Evolutionary conservation across 2,329 filamentous ascomycete species (phyloP).

Genomic region (Fusarium aywerte): DNA sequence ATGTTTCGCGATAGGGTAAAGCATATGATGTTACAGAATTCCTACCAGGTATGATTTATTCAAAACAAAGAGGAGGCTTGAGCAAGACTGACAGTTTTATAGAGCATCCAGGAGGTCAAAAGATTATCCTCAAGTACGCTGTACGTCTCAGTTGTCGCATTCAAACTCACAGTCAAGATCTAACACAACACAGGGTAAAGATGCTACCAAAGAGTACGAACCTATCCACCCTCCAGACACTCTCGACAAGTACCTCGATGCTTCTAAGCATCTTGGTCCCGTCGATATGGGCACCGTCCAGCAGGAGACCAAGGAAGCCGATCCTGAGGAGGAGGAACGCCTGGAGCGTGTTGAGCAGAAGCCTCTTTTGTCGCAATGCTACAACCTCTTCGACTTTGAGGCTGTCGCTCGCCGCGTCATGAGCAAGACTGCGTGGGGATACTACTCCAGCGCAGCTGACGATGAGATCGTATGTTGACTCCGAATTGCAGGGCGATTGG

Average conservation of each 20-base stretch:
- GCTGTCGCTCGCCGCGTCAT: conserved; percentile 88
- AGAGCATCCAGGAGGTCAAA: conserved; percentile 89
- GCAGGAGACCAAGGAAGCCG: conserved; percentile 75
- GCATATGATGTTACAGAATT: conserved; percentile 93
- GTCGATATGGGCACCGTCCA: conserved; percentile 89
- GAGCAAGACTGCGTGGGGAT: conserved; percentile 97
- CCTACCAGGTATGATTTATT: conserved; percentile 69
- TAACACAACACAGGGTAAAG: conserved; percentile 71
- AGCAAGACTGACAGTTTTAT: conserved; percentile 13
- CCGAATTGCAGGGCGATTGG: neutral
- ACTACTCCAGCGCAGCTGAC: conserved; percentile 89
- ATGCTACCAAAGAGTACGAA: conserved; percentile 91
- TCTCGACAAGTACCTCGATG: conserved; percentile 83
- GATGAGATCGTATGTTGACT: conserved; percentile 56
- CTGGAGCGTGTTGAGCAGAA: conserved; percentile 79
- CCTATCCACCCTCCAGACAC: conserved; percentile 91
- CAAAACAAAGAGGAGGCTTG: neutral
- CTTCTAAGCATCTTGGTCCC: conserved; percentile 86
- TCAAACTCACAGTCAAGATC: neutral
- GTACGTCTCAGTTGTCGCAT: conserved; percentile 51
- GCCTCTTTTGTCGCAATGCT: conserved; percentile 87
- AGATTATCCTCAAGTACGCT: conserved; percentile 97
- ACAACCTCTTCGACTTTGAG: conserved; percentile 96
- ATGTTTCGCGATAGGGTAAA: conserved; percentile 64
- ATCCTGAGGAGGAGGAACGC: conserved; percentile 68